phyloP scores from a whole-genome alignment of 176 grass and related monocot species.

The Oryza officinalis region DNA sequence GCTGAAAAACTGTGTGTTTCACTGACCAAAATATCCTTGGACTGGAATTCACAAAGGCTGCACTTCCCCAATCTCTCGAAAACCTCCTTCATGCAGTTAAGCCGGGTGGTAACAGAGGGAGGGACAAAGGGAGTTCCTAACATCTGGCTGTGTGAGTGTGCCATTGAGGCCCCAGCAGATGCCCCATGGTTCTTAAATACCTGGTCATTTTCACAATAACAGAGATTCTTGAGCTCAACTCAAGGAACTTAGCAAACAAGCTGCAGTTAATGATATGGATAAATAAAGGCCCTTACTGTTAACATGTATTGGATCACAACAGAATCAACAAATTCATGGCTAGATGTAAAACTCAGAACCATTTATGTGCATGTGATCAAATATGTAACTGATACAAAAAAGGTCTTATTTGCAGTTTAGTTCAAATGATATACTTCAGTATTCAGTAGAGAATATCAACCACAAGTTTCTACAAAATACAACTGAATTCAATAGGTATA shows the following conservation, averaged over 20 bases:
- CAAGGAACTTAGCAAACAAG: neutral
- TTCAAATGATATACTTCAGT: neutral
- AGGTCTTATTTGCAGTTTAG: neutral
- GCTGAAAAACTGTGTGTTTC: constrained; percentile 67
- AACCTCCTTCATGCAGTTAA: constrained; percentile 68
- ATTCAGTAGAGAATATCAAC: neutral
- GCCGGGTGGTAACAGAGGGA: constrained; percentile 62
- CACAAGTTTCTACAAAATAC: neutral
- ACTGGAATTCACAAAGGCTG: constrained; percentile 62
- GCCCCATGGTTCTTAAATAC: constrained; percentile 97
- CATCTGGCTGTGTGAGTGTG: constrained; percentile 96
- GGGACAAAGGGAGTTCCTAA: constrained; percentile 87
- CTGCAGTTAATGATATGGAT: neutral
- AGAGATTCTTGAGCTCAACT: neutral
- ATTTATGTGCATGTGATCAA: neutral
- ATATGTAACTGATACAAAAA: neutral
- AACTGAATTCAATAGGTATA: neutral
- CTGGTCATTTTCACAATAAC: constrained; percentile 33
- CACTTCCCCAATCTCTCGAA: constrained; percentile 69
- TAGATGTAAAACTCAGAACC: constrained; percentile 1
- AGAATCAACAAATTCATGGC: neutral
- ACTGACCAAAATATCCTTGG: constrained; percentile 63
- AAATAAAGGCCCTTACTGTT: neutral
- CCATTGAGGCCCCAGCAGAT: constrained; percentile 90
- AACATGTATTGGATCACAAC: neutral